Base-by-base conservation (phyloP, 805 yeast genomes). In the Naumovozyma dairenensis region DNA sequence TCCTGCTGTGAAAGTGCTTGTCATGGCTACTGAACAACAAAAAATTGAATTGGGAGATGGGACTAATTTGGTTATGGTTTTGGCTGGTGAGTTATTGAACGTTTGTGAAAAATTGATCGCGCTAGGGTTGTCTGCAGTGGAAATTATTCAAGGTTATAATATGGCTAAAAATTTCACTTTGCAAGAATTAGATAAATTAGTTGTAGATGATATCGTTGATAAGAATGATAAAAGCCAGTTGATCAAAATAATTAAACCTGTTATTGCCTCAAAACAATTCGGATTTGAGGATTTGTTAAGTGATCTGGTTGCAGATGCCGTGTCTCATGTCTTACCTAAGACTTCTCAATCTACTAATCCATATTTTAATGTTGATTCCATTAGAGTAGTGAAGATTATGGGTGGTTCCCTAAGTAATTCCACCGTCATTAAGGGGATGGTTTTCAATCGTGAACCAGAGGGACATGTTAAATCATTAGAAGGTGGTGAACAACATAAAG, bases 31-130 rank as follows among this genome's bases (percentile, higher is more conserved):
- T 10, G 83, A 89, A 57, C 98, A 92, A 65, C 98, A 92, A 63
- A 95, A 92, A 58, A 72, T 76, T 48, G 98, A 89, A 66, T 81
- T 89, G 85, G 98, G 98, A 40, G 98, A 92, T 61, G 84, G 83
- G 51, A 83, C 96, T 16, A 92, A 89, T 60, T 71, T 87, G 42
- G 97, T 92, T 27, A 72, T 92, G 46, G 74, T 89, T 24, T 70
- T 92, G 41, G 96, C 96, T 17, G 97, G 97, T 35, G 97, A 92
- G 58, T 65, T 92, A 37, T 70, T 92, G 43, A 80, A 76, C 51
- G 75, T 82, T 47, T 84, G 94, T 32, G 96, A 87, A 59, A 84
- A 83, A 56, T 67, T 92, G 45, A 64, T 89, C 37, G 73, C 80
- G 6, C 60, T 86, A 43, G 98, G 98, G 8, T 69, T 92, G 46